Base-by-base conservation (phyloP, 768 basidiomycete genomes). In the Podaxis sp. region DNA sequence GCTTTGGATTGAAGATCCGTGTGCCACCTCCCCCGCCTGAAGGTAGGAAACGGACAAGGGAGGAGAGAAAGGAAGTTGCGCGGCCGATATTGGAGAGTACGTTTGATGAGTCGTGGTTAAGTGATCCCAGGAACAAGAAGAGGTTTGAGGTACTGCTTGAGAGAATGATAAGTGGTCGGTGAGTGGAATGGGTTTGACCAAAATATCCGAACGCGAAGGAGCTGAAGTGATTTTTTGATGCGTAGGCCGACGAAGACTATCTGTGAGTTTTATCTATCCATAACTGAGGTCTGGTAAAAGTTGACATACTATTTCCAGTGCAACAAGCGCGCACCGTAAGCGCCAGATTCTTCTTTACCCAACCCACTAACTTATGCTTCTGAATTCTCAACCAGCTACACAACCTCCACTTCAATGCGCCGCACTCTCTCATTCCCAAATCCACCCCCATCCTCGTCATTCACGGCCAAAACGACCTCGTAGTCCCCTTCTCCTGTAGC, bases 391-490 rank as follows among this genome's bases (percentile, higher is more conserved):
- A 33, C 33, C 33, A 33, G 33, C 40, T 42, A 17, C 15, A 17
- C 40, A 42, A 15, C 40, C 17, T 42, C 40, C 13, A 42, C 40
- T 42, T 42, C 13, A n/a, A 42, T 17, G 13, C 40, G 3, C 40
- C 17, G 17, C 40, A 42, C 40, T 42, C 40, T 42, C 12, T 42
- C 17, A 63, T 78, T 17, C 71, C 77, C 13, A 59, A 57, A 15
- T 70, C 74, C 30, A 67, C 69, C 24, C 73, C 72, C 15, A 73
- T 80, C 26, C 64, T 80, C 46, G 69, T 80, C 33, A 71, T 80
- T 17, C 79, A 80, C 53, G 79, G 79, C n/a, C 69, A 76, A 48
- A 69, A 74, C 6, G 80, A 81, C 65, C 65, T 67, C 19, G 67
- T 79, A 4, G 70, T 81, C 24, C 77, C 80, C 0, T 78, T 73